These are phyloP conservation scores for Xylariaceae sp. DNA, from an alignment of 2,329 filamentous ascomycete genomes.

Conservation along the genomic window DNA sequence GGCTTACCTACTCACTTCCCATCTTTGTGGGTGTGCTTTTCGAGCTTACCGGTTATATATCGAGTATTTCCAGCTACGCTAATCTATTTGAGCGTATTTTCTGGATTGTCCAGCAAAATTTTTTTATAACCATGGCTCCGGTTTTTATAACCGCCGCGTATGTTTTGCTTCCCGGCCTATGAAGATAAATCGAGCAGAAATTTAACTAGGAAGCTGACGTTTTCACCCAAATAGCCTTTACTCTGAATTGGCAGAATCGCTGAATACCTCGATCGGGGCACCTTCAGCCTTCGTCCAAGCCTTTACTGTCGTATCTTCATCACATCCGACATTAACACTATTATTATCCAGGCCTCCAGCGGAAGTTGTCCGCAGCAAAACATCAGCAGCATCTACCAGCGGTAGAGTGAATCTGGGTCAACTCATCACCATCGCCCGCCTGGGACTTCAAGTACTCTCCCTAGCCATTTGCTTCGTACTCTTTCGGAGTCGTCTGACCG, in stretches of 20 bases:
- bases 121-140: not conserved
- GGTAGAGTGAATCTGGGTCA: conserved; percentile 11
- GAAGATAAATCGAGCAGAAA: too few relatives aligned
- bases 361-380: conserved; percentile 10
- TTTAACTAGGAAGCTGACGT: too few relatives aligned
- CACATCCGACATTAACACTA: conserved; percentile 11
- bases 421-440: conserved; percentile 12
- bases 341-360: conserved; percentile 12
- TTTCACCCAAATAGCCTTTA: too few relatives aligned
- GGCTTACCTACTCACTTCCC: not conserved
- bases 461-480: conserved; percentile 14
- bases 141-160: not conserved
- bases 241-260: conserved; percentile 17
- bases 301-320: conserved; percentile 16
- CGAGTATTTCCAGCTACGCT: not conserved
- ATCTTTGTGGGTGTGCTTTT: not conserved
- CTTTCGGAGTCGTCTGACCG: conserved; percentile 13
- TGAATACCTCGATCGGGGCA: conserved; percentile 16
- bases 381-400: not conserved
- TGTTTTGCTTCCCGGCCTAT: too few relatives aligned
- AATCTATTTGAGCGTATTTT: not conserved
- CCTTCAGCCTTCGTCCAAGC: conserved; percentile 14
- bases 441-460: conserved; percentile 13
- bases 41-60: not conserved
- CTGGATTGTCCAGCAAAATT: not conserved